These are phyloP conservation scores for Osmanthus fragrans DNA, from an alignment of 257 asterid species.

Conservation along the genomic window DNA sequence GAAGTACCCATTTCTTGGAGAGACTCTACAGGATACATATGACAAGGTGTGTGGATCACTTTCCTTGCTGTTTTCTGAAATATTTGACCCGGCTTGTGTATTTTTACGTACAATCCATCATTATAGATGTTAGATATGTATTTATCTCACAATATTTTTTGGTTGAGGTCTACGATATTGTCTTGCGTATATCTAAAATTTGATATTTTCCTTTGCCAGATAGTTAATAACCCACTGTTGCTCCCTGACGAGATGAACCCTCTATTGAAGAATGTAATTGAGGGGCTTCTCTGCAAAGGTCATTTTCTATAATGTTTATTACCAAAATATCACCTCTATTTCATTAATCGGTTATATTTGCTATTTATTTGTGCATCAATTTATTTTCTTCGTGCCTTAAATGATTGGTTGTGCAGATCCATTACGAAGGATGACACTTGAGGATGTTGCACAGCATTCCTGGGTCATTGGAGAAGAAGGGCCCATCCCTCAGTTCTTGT, in stretches of 20 bases:
- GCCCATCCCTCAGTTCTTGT: conserved; percentile 52
- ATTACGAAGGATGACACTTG: conserved; percentile 63
- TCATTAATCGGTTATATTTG: not conserved
- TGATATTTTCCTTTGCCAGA: conserved; percentile 41
- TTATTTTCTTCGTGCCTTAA: conserved; percentile 3
- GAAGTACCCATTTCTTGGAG: conserved; percentile 78
- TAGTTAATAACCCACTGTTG: conserved; percentile 66
- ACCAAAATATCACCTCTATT: not conserved
- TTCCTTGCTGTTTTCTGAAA: not conserved
- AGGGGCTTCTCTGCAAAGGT: conserved; percentile 99
- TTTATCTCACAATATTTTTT: not conserved
- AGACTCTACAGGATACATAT: conserved; percentile 94
- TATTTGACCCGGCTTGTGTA: not conserved
- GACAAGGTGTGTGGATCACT: conserved; percentile 61
- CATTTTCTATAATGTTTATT: not conserved
- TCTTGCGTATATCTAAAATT: conserved; percentile 12
- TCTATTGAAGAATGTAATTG: conserved; percentile 66
- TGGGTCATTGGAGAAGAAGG: conserved; percentile 90
- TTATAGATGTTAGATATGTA: not conserved
- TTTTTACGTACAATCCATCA: not conserved
- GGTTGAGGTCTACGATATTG: not conserved
- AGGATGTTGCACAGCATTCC: conserved; percentile 59
- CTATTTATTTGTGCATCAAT: not conserved
- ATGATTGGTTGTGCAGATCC: conserved; percentile 59
- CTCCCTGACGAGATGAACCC: conserved; percentile 78